Evolutionary conservation across 2,329 filamentous ascomycete genomes (phyloP).

Genomic region (Colletotrichum sp.): DNA sequence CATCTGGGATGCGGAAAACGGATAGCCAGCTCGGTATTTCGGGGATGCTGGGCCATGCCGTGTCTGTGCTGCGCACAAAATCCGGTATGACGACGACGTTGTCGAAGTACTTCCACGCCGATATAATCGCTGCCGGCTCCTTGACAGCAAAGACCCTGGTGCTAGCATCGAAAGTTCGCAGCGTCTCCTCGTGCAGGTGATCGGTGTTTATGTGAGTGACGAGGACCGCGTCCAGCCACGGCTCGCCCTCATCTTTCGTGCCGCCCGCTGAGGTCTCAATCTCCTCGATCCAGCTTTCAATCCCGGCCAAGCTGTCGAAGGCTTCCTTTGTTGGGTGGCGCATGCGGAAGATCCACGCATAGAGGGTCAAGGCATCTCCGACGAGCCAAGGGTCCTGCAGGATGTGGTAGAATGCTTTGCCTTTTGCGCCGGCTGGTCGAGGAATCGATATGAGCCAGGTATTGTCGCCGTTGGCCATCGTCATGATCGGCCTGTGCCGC

Average conservation of each 20-base stretch:
- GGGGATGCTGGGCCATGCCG: neutral
- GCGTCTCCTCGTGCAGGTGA: neutral
- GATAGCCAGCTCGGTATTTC: neutral
- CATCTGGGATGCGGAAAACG: neutral
- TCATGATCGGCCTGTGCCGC: slow-evolving; percentile 27
- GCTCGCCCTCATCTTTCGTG: neutral
- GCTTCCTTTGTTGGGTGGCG: neutral
- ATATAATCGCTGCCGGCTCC: neutral
- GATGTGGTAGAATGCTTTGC: slow-evolving; percentile 34
- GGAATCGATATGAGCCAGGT: slow-evolving; percentile 39
- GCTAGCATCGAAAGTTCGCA: neutral
- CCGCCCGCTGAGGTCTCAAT: neutral
- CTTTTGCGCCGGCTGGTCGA: slow-evolving; percentile 23
- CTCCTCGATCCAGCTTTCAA: neutral
- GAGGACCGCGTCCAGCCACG: neutral
- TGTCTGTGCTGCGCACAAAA: neutral
- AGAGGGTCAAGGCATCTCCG: slow-evolving; percentile 14
- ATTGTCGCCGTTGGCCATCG: slow-evolving; percentile 37
- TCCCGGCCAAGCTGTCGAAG: neutral
- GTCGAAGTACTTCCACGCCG: neutral
- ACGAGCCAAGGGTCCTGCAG: slow-evolving; percentile 37
- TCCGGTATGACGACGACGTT: neutral
- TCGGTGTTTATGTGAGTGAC: neutral
- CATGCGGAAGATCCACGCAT: neutral
- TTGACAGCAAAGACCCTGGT: neutral